Evolutionary conservation across 2,329 filamentous ascomycete species (phyloP).

Genomic region (Zymoseptoria tritici): DNA sequence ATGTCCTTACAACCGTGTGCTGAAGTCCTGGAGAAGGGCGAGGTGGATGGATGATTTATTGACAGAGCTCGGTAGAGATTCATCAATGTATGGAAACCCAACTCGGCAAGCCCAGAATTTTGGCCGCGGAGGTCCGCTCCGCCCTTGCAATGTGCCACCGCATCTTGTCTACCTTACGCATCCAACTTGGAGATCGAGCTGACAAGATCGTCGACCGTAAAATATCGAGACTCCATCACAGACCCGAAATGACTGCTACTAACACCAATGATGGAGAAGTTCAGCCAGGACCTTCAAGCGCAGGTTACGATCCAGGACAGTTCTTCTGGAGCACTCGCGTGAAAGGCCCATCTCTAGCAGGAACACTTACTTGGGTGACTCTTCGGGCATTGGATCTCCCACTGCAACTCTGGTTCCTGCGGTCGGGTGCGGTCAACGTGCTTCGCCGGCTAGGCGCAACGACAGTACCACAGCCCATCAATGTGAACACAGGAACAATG

Average conservation of each 20-base stretch:
- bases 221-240: too few relatives aligned
- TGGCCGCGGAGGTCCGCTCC: too few relatives aligned
- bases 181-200: too few relatives aligned
- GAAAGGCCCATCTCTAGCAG: constrained; percentile 7
- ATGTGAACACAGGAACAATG: neutral
- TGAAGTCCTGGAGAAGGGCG: neutral
- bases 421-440: constrained; percentile 4
- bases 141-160: too few relatives aligned
- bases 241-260: too few relatives aligned
- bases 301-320: constrained; percentile 3
- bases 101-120: too few relatives aligned
- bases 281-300: constrained; percentile 1
- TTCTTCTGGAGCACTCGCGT: constrained; percentile 5
- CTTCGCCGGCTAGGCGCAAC: constrained; percentile 5
- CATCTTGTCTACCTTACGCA: too few relatives aligned
- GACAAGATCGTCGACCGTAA: too few relatives aligned
- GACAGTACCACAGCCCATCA: neutral
- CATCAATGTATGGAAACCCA: too few relatives aligned
- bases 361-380: constrained; percentile 14
- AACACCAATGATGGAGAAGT: neutral
- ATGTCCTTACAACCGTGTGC: neutral
- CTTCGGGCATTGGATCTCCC: constrained; percentile 16
- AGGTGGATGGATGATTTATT: neutral
- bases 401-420: constrained; percentile 17
- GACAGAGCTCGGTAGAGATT: neutral